Percentiles rank a stretch among this genome's conserved stretches.
These are phyloP conservation scores for Dioscorea cayenensis DNA, from an alignment of 116 monocot species.

Conservation along the genomic window DNA sequence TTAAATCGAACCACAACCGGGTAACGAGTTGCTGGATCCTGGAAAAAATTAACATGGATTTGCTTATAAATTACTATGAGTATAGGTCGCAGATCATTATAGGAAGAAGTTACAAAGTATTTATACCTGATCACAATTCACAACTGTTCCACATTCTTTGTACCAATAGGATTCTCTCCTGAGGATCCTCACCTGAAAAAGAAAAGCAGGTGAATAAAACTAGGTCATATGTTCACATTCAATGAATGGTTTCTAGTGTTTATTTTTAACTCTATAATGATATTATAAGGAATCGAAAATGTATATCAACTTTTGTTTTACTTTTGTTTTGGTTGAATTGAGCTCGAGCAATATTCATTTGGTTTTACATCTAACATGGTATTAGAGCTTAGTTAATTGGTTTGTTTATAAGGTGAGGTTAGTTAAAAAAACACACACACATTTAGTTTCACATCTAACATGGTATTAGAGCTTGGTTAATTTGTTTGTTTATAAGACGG, in stretches of 20 bases:
- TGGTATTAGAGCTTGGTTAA: no score
- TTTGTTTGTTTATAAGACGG: no score
- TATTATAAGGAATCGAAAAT: background rate
- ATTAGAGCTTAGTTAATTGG: no score
- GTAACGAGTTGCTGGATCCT: slow-evolving; percentile 78
- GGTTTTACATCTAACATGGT: no score
- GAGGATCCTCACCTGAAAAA: slow-evolving; percentile 76
- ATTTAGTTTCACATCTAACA: no score
- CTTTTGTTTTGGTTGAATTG: no score
- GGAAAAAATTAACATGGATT: background rate
- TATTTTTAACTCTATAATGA: background rate
- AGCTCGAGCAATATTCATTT: no score
- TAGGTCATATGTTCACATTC: background rate
- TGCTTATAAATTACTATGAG: background rate
- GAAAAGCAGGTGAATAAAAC: no score
- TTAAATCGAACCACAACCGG: slow-evolving; percentile 89
- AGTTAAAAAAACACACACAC: no score
- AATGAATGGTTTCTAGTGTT: background rate
- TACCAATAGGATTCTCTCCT: slow-evolving; percentile 93
- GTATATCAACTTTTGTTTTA: no score
- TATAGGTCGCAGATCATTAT: background rate
- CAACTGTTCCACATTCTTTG: slow-evolving; percentile 75
- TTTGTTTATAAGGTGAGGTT: no score
- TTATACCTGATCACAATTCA: slow-evolving; percentile 77
- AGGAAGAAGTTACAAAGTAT: background rate